Evolutionary conservation across 129 eudicot species (phyloP).

Genomic region (Lactuca sativa): DNA sequence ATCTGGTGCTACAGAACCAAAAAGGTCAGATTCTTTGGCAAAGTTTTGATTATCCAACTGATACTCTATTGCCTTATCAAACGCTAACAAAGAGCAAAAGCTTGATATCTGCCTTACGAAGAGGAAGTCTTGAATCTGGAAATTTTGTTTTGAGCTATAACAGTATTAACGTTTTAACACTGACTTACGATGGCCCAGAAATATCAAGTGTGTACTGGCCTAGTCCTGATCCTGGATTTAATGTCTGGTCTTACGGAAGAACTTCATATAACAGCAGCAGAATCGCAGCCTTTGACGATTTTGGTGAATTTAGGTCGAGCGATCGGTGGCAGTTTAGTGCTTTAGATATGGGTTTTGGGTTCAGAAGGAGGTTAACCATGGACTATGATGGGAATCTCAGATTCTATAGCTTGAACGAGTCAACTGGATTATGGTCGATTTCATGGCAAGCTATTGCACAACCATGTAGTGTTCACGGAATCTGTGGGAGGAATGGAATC

Average conservation of each 20-base stretch:
- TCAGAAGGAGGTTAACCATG: conserved; percentile 44
- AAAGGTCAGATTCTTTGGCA: no score
- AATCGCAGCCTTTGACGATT: conserved; percentile 32
- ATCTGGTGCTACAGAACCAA: no score
- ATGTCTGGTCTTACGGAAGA: conserved; percentile 26
- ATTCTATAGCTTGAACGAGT: conserved; percentile 44
- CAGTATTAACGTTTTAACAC: no score
- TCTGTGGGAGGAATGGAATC: conserved; percentile 18
- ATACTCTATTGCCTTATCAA: no score
- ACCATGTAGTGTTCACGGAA: conserved; percentile 28
- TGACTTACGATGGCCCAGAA: no score
- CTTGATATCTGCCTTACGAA: no score
- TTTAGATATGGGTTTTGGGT: conserved; percentile 38
- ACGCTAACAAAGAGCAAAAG: no score
- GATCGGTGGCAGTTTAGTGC: conserved; percentile 33
- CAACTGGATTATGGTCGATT: conserved; percentile 34
- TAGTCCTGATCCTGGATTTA: conserved; percentile 5
- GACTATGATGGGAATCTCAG: conserved; percentile 61
- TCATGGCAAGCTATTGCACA: no score
- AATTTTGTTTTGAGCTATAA: neutral
- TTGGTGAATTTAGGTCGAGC: conserved; percentile 37
- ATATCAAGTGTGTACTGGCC: conserved; percentile 52
- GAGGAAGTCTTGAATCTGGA: conserved; percentile 25
- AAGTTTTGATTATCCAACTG: no score
- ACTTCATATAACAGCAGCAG: conserved; percentile 48